Base-by-base conservation (phyloP, 2,329 filamentous ascomycete genomes). In the Epichloe aotearoae region DNA sequence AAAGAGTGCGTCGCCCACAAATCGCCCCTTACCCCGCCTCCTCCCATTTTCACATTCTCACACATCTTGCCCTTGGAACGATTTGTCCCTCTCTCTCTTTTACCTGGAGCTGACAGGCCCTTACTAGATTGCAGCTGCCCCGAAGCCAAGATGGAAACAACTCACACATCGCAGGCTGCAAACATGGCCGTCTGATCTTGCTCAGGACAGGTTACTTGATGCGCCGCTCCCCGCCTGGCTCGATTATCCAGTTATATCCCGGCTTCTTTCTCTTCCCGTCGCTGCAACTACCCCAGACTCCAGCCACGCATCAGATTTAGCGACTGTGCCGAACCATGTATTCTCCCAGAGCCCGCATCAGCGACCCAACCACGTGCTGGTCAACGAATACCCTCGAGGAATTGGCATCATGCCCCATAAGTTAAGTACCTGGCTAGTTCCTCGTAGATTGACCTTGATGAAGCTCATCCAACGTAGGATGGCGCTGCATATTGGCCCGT, bases 391-490 rank as follows among this genome's bases (percentile, higher is more conserved):
- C 65, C 75, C 76, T 1, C 81, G 87, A 0, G 88, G 87, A 2
- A 80, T 95, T 55, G 91, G 91, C n/a, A 97, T 97, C 57, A 95
- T 96, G 87, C 83, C 90, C 45, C 91, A 97, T 65, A 93, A 96
- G 71, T 64, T 69, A 60, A 66, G 65, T 68, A 59, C 53, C 62
- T 49, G 56, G 52, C 52, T 23, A 50, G 46, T 54, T 39, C 26
- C 19, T 37, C 20, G 42, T 52, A 47, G 43, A 42, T 48, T 49
- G 34, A n/a, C 19, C 6, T 46, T 50, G 34, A 23, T 39, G 39
- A 62, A 61, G 59, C 66, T 68, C 64, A 68, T 68, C 59, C 55
- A 48, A 52, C 52, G 53, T 57, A 72, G 73, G 91, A 98, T 65
- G 93, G 91, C 2, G 71, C 78, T 8, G 88, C 91, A 10, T 98